Conservation (phyloP, 78 protist genomes). For the Dictyostelium intermedium region DNA sequence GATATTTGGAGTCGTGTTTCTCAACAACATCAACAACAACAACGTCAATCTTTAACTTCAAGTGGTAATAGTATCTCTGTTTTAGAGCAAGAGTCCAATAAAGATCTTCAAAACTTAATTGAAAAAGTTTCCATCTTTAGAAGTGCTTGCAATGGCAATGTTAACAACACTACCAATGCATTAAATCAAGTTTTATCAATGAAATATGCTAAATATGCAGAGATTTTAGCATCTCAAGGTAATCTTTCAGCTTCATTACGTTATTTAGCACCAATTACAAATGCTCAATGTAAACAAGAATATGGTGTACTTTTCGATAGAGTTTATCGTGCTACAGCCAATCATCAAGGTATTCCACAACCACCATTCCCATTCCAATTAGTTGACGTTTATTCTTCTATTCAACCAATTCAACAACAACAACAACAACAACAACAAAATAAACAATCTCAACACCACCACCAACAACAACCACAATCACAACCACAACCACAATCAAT, state of each 20-base stretch:
- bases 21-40: background rate
- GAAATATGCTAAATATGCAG: constrained; percentile 68
- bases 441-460: background rate
- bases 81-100: background rate
- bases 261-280: constrained; percentile 48
- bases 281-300: background rate
- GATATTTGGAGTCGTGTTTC: constrained; percentile 73
- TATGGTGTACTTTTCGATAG: constrained; percentile 51
- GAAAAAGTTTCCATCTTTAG: constrained; percentile 67
- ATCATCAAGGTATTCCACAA: constrained; percentile 53
- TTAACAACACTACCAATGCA: background rate
- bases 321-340: constrained; percentile 45
- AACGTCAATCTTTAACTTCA: background rate
- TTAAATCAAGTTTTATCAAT: constrained; percentile 31
- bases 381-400: constrained; percentile 28
- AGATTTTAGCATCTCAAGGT: constrained; percentile 84
- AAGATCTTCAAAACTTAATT: constrained; percentile 40
- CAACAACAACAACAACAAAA: background rate
- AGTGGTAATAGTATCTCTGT: background rate
- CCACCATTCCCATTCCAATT: constrained; percentile 73
- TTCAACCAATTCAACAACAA: background rate
- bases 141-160: constrained; percentile 3
- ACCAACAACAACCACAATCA: background rate
- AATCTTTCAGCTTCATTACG: constrained; percentile 34
- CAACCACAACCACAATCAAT: background rate